Conservation (phyloP, 345 rosid species). For the Lagerstroemia speciosa region DNA sequence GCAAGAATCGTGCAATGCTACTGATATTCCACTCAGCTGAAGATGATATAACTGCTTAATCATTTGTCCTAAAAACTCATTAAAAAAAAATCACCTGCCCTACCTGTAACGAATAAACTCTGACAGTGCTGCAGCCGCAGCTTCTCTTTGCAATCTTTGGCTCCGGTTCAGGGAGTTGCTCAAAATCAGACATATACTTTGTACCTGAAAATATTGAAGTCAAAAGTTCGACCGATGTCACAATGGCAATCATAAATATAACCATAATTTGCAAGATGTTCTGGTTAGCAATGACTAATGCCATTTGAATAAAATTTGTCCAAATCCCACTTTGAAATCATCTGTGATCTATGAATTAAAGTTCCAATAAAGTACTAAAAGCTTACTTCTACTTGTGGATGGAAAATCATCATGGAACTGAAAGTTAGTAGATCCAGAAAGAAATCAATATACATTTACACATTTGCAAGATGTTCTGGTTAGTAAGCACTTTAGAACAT, state of each 20-base stretch:
- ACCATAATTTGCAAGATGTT: not conserved
- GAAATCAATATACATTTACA: too few species aligned
- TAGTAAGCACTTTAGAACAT: not conserved
- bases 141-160: constrained; percentile 79
- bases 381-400: too few species aligned
- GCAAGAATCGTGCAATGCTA: not conserved
- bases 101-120: constrained; percentile 91
- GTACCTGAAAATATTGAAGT: constrained; percentile 42
- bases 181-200: constrained; percentile 57
- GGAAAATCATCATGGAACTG: not conserved
- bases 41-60: not conserved
- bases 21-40: not conserved
- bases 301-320: not conserved
- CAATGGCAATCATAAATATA: not conserved
- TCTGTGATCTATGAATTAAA: not conserved
- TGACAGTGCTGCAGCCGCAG: constrained; percentile 93
- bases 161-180: constrained; percentile 62
- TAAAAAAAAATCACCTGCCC: not conserved
- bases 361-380: not conserved
- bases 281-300: not conserved
- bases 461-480: too few species aligned
- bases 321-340: not conserved
- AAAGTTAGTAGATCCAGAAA: not conserved
- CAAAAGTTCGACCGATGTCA: not conserved
- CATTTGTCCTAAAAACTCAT: not conserved